Evolutionary conservation across 2,329 filamentous ascomycete species (phyloP), one percentile per base, ranked within the genome.

Genomic region (Aspergillus hiratsukae): DNA sequence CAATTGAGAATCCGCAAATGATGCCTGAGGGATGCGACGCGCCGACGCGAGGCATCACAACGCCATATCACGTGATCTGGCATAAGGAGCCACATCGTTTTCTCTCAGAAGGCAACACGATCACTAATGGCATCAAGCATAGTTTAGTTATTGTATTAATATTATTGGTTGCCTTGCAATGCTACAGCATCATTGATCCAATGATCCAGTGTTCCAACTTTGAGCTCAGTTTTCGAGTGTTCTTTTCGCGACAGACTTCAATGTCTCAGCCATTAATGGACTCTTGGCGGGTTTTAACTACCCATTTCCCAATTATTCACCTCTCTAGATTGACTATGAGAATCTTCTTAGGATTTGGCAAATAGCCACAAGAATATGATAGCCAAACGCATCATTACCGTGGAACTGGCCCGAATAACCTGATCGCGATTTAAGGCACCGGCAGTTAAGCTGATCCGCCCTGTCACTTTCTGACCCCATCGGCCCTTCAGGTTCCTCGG

Each of bases 61-160:
- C 65, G 61, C 65, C 65, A 57, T 46, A 48, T 65, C 65, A 67
- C 65, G 65, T 67, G 65, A 17, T 2, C 4, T 25, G 25, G 31
- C 11, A n/a, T 27, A 11, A 19, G 11, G 11, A 25, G 55, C 56
- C 56, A 23, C 48, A 41, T 51, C 23, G 9, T 40, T 52, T 46
- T 29, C n/a, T 23, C 25, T 7, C 14, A 37, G 5, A 37, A 37
- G 14, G 31, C 31, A 37, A 37, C 14, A 37, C 14, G 31, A 37
- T 5, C 3, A 17, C 7, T 7, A 17, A 3, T 17, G 31, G 7
- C 17, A 7, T 7, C 14, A 37, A 17, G 31, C 14, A 37, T 37
- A 37, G 31, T 37, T 37, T 17, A 14, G 17, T 7, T 37, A 14
- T 17, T 1, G 2, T 29, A 23, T 28, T 37, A 4, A 10, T 43